Percentiles rank a stretch among this genome's conserved stretches.
phyloP scores from a whole-genome alignment of 805 yeast species.

The Nakazawaea pomicola region DNA sequence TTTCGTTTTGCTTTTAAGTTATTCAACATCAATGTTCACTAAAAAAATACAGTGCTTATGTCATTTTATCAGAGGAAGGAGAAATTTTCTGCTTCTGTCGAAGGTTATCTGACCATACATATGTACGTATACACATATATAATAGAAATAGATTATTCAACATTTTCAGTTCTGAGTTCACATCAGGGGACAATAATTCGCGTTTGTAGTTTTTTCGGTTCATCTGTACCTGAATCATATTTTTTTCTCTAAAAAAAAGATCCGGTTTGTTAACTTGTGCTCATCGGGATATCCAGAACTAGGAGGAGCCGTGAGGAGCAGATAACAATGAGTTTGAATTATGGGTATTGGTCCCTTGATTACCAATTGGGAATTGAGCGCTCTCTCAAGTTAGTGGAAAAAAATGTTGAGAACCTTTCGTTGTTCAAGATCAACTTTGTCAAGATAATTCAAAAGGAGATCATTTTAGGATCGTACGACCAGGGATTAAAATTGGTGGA shows the following conservation, averaged over 20 bases:
- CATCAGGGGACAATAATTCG: too few relatives aligned
- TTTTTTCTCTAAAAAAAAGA: too few relatives aligned
- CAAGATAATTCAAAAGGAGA: not conserved
- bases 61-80: too few relatives aligned
- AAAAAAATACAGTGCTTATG: not conserved
- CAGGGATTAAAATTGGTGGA: not conserved
- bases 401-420: not conserved
- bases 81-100: too few relatives aligned
- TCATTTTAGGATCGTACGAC: not conserved
- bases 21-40: conserved; percentile 7
- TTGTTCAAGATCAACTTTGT: conserved; percentile 1
- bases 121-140: too few relatives aligned
- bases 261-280: too few relatives aligned
- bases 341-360: conserved; percentile 6
- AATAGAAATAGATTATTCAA: conserved; percentile 6
- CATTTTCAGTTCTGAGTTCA: not conserved
- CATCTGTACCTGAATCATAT: not conserved
- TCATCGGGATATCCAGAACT: too few relatives aligned
- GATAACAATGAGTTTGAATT: too few relatives aligned
- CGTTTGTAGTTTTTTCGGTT: too few relatives aligned
- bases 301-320: too few relatives aligned
- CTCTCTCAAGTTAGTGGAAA: not conserved
- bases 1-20: not conserved
- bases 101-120: too few relatives aligned
- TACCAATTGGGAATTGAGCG: conserved; percentile 4